These are phyloP conservation scores for Collybia nuda DNA, from an alignment of 768 basidiomycete species.

Conservation along the genomic window DNA sequence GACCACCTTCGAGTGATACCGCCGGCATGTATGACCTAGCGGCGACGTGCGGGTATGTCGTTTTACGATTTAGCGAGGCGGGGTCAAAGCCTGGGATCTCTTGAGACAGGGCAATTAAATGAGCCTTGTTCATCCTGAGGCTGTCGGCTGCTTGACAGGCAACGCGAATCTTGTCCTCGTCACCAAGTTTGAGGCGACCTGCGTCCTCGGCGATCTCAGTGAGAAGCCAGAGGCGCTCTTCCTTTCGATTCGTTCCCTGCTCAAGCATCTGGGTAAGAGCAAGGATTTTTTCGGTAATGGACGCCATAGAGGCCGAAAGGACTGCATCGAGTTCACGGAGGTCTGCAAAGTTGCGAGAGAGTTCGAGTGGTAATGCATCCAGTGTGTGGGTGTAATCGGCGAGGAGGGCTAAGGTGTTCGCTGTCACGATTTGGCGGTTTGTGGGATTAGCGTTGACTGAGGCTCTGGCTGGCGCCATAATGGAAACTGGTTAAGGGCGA, in stretches of 20 bases:
- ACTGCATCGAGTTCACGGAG: constrained; percentile 98
- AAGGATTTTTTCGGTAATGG: constrained; percentile 79
- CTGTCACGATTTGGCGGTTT: constrained; percentile 34
- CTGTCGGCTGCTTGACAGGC: constrained; percentile 90
- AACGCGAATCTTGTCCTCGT: constrained; percentile 97
- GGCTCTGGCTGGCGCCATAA: constrained; percentile 37
- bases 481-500: neutral
- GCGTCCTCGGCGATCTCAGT: constrained; percentile 96
- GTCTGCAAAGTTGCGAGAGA: constrained; percentile 93
- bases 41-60: constrained; percentile 76
- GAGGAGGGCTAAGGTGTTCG: constrained; percentile 69
- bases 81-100: constrained; percentile 65
- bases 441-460: constrained; percentile 19
- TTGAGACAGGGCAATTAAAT: constrained; percentile 63
- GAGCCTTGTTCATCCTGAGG: constrained; percentile 63
- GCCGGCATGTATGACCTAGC: constrained; percentile 66
- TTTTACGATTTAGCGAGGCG: constrained; percentile 55
- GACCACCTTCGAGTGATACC: constrained; percentile 58
- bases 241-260: constrained; percentile 52
- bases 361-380: constrained; percentile 90
- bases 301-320: constrained; percentile 81
- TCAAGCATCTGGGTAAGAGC: constrained; percentile 77
- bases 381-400: constrained; percentile 89
- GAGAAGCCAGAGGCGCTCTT: constrained; percentile 83
- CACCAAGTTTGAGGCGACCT: constrained; percentile 84